A percentile compares a stretch with the other conserved stretches of the same genome.
Conservation (phyloP, 2,329 filamentous ascomycete species). For the Catunica adiposa region DNA sequence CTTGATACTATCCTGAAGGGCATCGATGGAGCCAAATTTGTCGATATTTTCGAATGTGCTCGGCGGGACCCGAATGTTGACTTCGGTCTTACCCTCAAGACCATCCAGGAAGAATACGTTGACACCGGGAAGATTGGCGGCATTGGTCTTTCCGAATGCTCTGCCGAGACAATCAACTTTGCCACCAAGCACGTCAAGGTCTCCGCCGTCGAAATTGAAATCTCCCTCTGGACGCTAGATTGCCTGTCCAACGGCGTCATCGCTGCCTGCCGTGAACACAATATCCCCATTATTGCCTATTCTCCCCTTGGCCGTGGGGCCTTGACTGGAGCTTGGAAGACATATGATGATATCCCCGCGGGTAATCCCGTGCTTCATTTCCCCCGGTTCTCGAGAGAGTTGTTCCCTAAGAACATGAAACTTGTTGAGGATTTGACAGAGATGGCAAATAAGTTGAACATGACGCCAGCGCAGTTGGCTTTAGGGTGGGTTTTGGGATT, state of each 20-base stretch:
- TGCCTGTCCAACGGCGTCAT: constrained; percentile 35
- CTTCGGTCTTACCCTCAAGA: constrained; percentile 27
- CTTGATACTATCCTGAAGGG: constrained; percentile 38
- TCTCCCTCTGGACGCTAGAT: constrained; percentile 33
- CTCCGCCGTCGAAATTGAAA: constrained; percentile 35
- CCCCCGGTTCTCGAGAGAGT: constrained; percentile 46
- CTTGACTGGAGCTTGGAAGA: constrained; percentile 38
- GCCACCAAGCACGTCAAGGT: constrained; percentile 30
- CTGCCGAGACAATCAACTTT: constrained; percentile 31
- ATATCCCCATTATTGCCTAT: constrained; percentile 56
- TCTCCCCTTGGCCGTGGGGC: constrained; percentile 49
- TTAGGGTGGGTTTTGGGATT: constrained; percentile 44
- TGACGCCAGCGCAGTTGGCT: constrained; percentile 47
- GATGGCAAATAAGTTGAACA: constrained; percentile 42
- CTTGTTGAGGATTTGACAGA: constrained; percentile 40
- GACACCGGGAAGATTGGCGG: constrained; percentile 35
- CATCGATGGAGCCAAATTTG: constrained; percentile 37
- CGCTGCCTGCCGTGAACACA: constrained; percentile 40
- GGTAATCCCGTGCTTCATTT: constrained; percentile 29
- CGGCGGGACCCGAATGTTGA: constrained; percentile 36
- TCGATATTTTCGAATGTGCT: constrained; percentile 45
- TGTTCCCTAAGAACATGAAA: constrained; percentile 47
- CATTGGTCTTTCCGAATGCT: constrained; percentile 36
- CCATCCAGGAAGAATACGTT: constrained; percentile 32
- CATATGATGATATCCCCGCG: constrained; percentile 36